Base-by-base conservation (phyloP, 768 basidiomycete genomes). In the Agaricus sinodeliciosus region DNA sequence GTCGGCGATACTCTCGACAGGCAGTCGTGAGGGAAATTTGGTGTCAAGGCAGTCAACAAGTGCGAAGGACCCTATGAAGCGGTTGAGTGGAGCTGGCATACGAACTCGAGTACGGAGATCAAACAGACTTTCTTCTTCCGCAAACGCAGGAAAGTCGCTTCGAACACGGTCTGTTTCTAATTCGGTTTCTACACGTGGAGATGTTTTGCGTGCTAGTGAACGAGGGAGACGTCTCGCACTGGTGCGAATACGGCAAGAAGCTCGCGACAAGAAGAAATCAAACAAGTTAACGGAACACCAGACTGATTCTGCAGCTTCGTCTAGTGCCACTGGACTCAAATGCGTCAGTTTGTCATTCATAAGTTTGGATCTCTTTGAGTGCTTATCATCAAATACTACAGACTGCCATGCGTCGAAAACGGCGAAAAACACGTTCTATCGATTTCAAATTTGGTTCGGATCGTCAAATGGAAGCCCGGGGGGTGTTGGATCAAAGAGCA, bases 391-490 rank as follows among this genome's bases (percentile, higher is more conserved):
- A 39, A 25, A 43, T 31, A 15, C 19, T 47, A 28, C 47, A 54
- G 52, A 42, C 52, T 36, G 45, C 22, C 39, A 22, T 54, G 35
- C 44, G 46, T 39, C 35, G 18, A 26, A 25, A 16, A 16, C 16
- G 50, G 25, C 61, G 69, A 52, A 80, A 77, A 48, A 80, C 78
- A 48, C 72, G 71, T 57, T 74, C 78, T 51, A 64, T 71, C 39
- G 79, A 67, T 59, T 82, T 82, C 69, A 74, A 71, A 48, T 82
- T 83, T 61, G 71, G 70, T 16, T 62, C 76, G 8, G 78, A 81
- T 35, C 70, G 70, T 34, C 75, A 77, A 54, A 57, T 77, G 47
- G 74, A 77, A 60, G 69, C 69, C 13, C 78, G 80, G 54, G 76
- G 70, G 60, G 60, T 59, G 48, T 69, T 69, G 35, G 57, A 61